phyloP scores from a whole-genome alignment of 2,329 filamentous ascomycete genomes.

The Aspergillus tamarii region DNA sequence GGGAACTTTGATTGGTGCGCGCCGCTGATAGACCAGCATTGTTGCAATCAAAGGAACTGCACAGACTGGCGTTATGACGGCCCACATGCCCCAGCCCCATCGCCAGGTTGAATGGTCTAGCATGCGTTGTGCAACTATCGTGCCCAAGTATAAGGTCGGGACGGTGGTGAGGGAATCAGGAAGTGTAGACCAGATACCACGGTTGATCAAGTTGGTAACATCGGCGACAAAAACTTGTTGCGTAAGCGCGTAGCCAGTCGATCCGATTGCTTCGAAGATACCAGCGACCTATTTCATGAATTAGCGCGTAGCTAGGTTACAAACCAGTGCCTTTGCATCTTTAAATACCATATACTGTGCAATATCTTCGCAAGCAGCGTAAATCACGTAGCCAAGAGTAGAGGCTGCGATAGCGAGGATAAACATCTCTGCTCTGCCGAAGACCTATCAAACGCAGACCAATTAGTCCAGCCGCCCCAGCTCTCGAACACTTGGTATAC shows the following conservation, averaged over 20 bases:
- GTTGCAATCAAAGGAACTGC: conserved; percentile 37
- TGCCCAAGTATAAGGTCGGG: conserved; percentile 58
- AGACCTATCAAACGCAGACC: conserved; percentile 44
- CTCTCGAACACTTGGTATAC: not conserved
- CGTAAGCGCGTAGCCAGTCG: conserved; percentile 62
- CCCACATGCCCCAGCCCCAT: conserved; percentile 50
- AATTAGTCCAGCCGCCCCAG: not conserved
- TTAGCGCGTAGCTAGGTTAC: not conserved
- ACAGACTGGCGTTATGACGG: conserved; percentile 42
- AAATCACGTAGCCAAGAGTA: conserved; percentile 60
- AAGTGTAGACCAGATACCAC: conserved; percentile 61
- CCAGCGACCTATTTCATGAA: conserved; percentile 33
- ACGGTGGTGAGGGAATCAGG: conserved; percentile 60
- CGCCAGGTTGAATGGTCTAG: conserved; percentile 45
- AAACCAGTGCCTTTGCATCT: conserved; percentile 23
- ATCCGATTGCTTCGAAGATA: conserved; percentile 65
- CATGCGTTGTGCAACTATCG: conserved; percentile 42
- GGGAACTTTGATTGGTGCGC: conserved; percentile 14
- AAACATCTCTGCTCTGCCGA: conserved; percentile 65
- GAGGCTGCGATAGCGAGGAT: conserved; percentile 57
- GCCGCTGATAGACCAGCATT: conserved; percentile 37
- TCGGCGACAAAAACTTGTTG: conserved; percentile 69
- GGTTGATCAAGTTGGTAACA: conserved; percentile 62
- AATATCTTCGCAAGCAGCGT: conserved; percentile 59
- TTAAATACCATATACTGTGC: conserved; percentile 30